Percentiles rank a stretch among this genome's conserved stretches.
Evolutionary conservation across 768 basidiomycete species (phyloP).

Genomic region (Saitozyma sp.): DNA sequence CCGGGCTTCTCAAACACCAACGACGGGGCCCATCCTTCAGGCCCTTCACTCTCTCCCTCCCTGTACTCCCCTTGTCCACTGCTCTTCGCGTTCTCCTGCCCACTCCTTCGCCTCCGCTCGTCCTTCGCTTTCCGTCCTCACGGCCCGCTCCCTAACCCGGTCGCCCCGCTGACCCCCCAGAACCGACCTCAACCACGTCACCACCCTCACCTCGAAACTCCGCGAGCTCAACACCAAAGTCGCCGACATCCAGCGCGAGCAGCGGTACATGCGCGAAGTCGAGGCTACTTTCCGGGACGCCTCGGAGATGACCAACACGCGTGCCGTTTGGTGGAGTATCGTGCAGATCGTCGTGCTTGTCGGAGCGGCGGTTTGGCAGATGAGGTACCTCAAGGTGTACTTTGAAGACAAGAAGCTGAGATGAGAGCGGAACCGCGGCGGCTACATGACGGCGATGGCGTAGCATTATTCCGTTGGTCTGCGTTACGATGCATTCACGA

Average conservation of each 20-base stretch:
- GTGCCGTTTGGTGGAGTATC: slow-evolving; percentile 92
- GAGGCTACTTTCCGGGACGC: slow-evolving; percentile 85
- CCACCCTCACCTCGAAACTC: slow-evolving; percentile 59
- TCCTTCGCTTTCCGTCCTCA: not conserved
- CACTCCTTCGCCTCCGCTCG: not conserved
- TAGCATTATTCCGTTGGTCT: too few species aligned
- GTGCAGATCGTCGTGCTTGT: slow-evolving; percentile 82
- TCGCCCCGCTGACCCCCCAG: slow-evolving; percentile 13
- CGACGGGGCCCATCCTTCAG: too few species aligned
- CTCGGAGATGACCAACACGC: slow-evolving; percentile 84
- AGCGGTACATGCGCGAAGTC: slow-evolving; percentile 95
- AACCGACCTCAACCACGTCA: slow-evolving; percentile 47
- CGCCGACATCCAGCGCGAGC: slow-evolving; percentile 88
- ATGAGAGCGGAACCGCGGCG: not conserved
- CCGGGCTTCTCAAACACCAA: too few species aligned
- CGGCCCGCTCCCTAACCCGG: not conserved
- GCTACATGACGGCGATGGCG: too few species aligned
- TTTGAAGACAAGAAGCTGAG: slow-evolving; percentile 47
- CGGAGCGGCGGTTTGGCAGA: slow-evolving; percentile 86
- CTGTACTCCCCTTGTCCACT: too few species aligned
- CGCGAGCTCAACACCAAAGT: slow-evolving; percentile 91
- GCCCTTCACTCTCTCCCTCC: too few species aligned
- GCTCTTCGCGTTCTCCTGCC: too few species aligned
- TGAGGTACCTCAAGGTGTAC: slow-evolving; percentile 79
- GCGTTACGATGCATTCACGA: too few species aligned